Conservation (phyloP, 805 yeast species). For the Candida schatavii region DNA sequence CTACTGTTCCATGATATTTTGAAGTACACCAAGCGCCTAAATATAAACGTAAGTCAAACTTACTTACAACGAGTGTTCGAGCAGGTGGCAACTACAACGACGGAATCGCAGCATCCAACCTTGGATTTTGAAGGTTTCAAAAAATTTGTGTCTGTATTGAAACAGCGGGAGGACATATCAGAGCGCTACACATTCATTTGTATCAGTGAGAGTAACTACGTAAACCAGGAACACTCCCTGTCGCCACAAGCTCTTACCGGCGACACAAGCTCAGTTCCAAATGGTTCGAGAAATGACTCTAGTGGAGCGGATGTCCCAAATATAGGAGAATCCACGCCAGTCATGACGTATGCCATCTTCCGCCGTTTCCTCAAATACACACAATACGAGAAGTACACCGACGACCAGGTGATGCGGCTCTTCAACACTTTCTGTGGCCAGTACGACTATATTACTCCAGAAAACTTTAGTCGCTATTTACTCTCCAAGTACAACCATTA, state of each 20-base stretch:
- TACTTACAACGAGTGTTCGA: slow-evolving; percentile 51
- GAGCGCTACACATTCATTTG: slow-evolving; percentile 39
- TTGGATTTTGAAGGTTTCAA: slow-evolving; percentile 75
- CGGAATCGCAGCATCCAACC: no score
- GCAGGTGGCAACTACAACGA: slow-evolving; percentile 29
- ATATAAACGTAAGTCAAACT: slow-evolving; percentile 64
- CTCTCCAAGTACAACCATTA: slow-evolving; percentile 22
- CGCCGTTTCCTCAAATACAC: slow-evolving; percentile 39
- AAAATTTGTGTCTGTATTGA: slow-evolving; percentile 64
- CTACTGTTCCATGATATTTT: slow-evolving; percentile 66
- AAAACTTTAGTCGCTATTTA: slow-evolving; percentile 35
- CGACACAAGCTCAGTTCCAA: no score
- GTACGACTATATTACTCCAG: slow-evolving; percentile 21
- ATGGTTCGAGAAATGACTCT: slow-evolving; percentile 3
- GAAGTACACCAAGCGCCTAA: slow-evolving; percentile 61
- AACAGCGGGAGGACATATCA: slow-evolving; percentile 60
- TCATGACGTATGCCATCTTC: slow-evolving; percentile 23
- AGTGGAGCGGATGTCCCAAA: neutral
- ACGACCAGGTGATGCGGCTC: slow-evolving; percentile 23
- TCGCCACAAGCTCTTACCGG: no score
- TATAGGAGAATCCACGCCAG: neutral
- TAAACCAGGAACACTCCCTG: no score
- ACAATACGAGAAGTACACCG: slow-evolving; percentile 46
- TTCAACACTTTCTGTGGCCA: slow-evolving; percentile 24
- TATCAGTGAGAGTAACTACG: no score